Evolutionary conservation across 768 basidiomycete genomes (phyloP).

Genomic region (Lepiota brunneoincarnata): DNA sequence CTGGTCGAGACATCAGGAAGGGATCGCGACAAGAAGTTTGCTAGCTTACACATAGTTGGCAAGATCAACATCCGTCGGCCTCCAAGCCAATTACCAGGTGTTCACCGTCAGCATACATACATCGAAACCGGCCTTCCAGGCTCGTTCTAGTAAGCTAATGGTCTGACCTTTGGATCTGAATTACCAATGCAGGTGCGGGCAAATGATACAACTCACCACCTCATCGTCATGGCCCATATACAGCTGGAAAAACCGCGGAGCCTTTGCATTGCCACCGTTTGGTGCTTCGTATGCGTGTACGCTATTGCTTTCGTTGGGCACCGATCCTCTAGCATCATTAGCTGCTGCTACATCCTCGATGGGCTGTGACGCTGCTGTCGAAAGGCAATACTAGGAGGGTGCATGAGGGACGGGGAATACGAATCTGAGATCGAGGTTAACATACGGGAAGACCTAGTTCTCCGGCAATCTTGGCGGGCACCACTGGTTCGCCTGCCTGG

Average conservation of each 20-base stretch:
- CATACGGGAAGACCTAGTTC: slow-evolving; percentile 35
- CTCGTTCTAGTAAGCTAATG: slow-evolving; percentile 43
- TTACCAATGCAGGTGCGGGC: neutral
- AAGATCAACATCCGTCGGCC: slow-evolving; percentile 45
- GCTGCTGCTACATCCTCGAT: slow-evolving; percentile 50
- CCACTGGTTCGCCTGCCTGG: slow-evolving; percentile 41
- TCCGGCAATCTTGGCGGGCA: slow-evolving; percentile 38
- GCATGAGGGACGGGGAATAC: slow-evolving; percentile 10
- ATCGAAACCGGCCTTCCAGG: slow-evolving; percentile 43
- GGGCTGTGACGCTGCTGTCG: slow-evolving; percentile 46
- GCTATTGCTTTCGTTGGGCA: slow-evolving; percentile 32
- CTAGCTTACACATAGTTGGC: slow-evolving; percentile 43
- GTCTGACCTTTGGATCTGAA: slow-evolving; percentile 24
- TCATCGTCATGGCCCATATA: slow-evolving; percentile 57
- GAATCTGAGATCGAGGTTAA: neutral
- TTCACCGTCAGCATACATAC: slow-evolving; percentile 46
- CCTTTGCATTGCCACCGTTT: slow-evolving; percentile 25
- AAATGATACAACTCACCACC: slow-evolving; percentile 27
- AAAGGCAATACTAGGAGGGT: slow-evolving; percentile 41
- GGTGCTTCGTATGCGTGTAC: slow-evolving; percentile 31
- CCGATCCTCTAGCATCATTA: slow-evolving; percentile 39
- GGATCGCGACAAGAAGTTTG: neutral
- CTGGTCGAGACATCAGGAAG: slow-evolving; percentile 16
- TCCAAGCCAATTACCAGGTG: slow-evolving; percentile 52
- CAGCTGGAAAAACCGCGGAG: slow-evolving; percentile 52